phyloP scores from a whole-genome alignment of 1,139 yeast genomes.

The Lodderomyces margitis region DNA sequence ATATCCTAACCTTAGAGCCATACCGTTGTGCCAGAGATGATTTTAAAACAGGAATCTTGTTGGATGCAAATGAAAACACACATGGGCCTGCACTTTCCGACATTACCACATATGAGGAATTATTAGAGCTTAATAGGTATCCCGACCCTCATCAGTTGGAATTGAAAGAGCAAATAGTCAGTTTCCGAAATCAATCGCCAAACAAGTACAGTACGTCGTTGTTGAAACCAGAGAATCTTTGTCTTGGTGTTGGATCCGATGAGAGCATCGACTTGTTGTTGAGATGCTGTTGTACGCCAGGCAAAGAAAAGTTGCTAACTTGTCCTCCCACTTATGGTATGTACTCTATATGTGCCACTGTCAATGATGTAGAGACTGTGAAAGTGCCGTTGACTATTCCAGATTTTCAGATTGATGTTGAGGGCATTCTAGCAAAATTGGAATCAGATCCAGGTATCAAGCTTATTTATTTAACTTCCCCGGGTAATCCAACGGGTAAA shows the following conservation, averaged over 20 bases:
- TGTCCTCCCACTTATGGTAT: conserved; percentile 98
- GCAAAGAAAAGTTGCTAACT: conserved; percentile 71
- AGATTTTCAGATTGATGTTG: conserved; percentile 65
- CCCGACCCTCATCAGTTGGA: conserved; percentile 96
- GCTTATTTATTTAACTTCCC: conserved; percentile 84
- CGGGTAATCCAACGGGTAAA: conserved; percentile 96
- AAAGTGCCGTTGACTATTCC: conserved; percentile 61
- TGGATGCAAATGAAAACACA: conserved; percentile 96
- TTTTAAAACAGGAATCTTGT: conserved; percentile 76
- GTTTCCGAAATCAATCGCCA: conserved; percentile 62
- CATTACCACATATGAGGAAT: conserved; percentile 24
- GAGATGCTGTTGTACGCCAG: conserved; percentile 83
- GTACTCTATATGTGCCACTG: conserved; percentile 88
- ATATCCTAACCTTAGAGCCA: conserved; percentile 76
- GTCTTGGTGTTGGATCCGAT: conserved; percentile 96
- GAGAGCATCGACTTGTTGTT: conserved; percentile 90
- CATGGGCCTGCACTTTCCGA: conserved; percentile 73
- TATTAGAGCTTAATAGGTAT: conserved; percentile 72
- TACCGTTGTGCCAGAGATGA: conserved; percentile 96
- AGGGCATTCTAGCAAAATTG: conserved; percentile 53
- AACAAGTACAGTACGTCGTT: conserved; percentile 24
- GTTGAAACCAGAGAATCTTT: conserved; percentile 66
- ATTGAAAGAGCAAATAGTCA: conserved; percentile 68
- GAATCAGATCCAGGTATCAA: conserved; percentile 60
- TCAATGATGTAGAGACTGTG: conserved; percentile 80